These are phyloP conservation scores for Sanghuangporus baumii DNA, from an alignment of 1,284 basidiomycete genomes.

Conservation along the genomic window DNA sequence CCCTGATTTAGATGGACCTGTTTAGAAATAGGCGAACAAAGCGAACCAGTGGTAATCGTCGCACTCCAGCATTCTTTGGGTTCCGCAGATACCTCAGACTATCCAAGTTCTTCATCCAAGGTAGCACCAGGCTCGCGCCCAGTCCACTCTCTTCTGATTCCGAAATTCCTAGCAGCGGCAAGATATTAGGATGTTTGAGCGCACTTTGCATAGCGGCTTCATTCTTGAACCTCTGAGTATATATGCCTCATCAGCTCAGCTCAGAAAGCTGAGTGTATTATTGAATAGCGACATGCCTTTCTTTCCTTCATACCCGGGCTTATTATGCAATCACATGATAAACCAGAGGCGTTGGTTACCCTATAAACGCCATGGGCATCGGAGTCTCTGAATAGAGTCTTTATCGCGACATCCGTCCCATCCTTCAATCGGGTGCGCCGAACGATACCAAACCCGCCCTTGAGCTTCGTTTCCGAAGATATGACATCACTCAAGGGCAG, in stretches of 20 bases:
- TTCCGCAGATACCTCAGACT: background rate
- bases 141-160: background rate
- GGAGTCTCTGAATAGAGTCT: background rate
- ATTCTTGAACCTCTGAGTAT: constrained; percentile 1
- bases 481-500: background rate
- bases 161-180: constrained; percentile 2
- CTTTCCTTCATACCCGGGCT: background rate
- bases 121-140: constrained; percentile 1
- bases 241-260: background rate
- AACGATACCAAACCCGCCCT: constrained; percentile 10
- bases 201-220: constrained; percentile 3
- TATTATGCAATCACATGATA: too few species aligned
- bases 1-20: background rate
- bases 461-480: background rate
- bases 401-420: constrained; percentile 1
- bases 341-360: too few species aligned
- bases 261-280: background rate
- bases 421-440: background rate
- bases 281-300: background rate
- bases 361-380: background rate
- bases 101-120: constrained; percentile 9
- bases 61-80: background rate
- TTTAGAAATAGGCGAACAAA: background rate
- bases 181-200: constrained; percentile 7
- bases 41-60: background rate